Evolutionary conservation across 2,329 filamentous ascomycete species (phyloP).

Genomic region (Aspergillus proliferans): DNA sequence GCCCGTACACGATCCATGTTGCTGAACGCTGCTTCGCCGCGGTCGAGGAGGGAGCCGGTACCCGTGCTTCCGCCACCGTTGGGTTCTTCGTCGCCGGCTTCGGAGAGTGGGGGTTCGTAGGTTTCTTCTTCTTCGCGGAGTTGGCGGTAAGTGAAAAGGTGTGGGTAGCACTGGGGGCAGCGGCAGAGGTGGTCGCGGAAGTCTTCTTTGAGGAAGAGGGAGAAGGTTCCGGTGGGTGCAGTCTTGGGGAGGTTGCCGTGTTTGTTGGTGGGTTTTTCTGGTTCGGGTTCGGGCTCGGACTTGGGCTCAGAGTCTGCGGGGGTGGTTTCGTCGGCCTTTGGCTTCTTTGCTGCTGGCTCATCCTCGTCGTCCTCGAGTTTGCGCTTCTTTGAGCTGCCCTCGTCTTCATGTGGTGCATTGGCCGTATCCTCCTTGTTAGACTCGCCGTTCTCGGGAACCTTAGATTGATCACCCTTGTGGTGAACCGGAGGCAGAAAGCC

Average conservation of each 20-base stretch:
- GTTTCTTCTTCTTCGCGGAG: constrained; percentile 90
- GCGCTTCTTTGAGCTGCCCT: constrained; percentile 52
- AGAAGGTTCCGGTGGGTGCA: constrained; percentile 57
- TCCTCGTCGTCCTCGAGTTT: constrained; percentile 46
- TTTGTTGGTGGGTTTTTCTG: constrained; percentile 44
- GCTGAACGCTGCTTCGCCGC: constrained; percentile 84
- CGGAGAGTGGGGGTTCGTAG: constrained; percentile 85
- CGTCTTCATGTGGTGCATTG: constrained; percentile 6
- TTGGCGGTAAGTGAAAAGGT: constrained; percentile 64
- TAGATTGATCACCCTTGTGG: constrained; percentile 25
- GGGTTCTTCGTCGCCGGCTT: constrained; percentile 55
- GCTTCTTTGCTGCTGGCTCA: background rate
- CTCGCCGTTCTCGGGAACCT: background rate
- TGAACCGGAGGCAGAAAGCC: constrained; percentile 76
- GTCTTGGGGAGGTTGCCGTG: constrained; percentile 51
- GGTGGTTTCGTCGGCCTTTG: constrained; percentile 3
- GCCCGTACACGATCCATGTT: constrained; percentile 89
- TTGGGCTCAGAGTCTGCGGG: constrained; percentile 3
- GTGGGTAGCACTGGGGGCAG: constrained; percentile 72
- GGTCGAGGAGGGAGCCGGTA: constrained; percentile 78
- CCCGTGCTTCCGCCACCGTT: constrained; percentile 48
- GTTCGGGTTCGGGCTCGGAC: background rate
- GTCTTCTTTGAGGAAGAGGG: constrained; percentile 70
- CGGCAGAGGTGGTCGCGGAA: constrained; percentile 81
- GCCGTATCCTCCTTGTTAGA: background rate